Base-by-base conservation (phyloP, 768 basidiomycete species). In the Phaeotremella skinneri region DNA sequence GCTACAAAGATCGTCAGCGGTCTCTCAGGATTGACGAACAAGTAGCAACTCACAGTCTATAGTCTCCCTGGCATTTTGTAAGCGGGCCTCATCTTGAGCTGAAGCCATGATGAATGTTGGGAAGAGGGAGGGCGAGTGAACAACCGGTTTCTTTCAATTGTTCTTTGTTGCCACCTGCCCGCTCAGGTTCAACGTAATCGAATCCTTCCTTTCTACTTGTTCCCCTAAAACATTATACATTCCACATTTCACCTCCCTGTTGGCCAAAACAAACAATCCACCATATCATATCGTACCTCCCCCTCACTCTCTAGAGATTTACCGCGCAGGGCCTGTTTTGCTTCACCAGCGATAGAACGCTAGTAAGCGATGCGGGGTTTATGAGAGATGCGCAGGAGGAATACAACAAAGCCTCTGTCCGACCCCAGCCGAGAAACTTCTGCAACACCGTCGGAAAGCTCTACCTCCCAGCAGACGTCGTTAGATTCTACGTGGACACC, bases 1-100 rank as follows among this genome's bases (percentile, higher is more conserved):
- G 88, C 91, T 94, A 54, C 31, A 20, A 30, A 14, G 29, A 13
- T 32, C 23, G 63, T 29, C n/a, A n/a, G n/a, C n/a, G n/a, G n/a
- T n/a, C 37, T 39, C 11, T 7, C 20, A 37, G 51, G 30, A 55
- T 49, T 23, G n/a, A 43, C 23, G 16, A 26, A 49, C 17, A n/a
- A n/a, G 37, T 16, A 3, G 43, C 39, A 17, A 64, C 73, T 45
- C 39, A 72, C 73, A 62, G 45, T 74, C 70, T 56, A 74, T 70
- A 4, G 73, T 74, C 47, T 74, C 70, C 41, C 70, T 55, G 4
- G 73, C 73, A 56, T 70, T 72, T 43, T 70, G 66, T 4, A 74
- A 49, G 30, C 68, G 27, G 16, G 56, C 53, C 52, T 72, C 68
- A 37, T 72, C 73, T 41, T 57, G 50, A 20, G 59, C 49, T 42